Evolutionary conservation across 768 basidiomycete genomes (phyloP), one percentile per base, ranked within the genome.

Genomic region (Jaapia argillacea): DNA sequence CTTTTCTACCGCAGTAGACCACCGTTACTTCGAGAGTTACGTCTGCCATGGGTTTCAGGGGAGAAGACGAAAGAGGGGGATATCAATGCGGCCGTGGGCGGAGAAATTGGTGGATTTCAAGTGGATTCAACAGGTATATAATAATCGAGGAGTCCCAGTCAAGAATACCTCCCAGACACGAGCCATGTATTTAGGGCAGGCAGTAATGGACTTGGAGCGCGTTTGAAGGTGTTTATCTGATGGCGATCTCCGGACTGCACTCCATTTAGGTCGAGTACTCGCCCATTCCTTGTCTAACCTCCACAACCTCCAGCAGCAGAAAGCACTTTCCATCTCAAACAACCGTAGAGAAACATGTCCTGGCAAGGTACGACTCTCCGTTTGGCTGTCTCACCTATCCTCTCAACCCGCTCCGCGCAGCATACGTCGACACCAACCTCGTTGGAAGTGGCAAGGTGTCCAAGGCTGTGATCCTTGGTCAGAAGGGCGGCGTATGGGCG

Each of bases 371-470:
- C 26, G 36, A 6, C 12, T 21, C 23, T 31, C n/a, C 37, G 39
- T 23, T 40, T 44, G n/a, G 39, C 40, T 20, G 12, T 23, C 33
- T 36, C 33, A 41, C 25, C 40, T 44, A 26, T n/a, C 42, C 36
- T 12, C 28, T 4, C 13, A 14, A 14, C 27, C 36, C 6, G n/a
- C n/a, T n/a, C n/a, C 53, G 25, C 22, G 23, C 56, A 92, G 89
- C 72, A 48, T 88, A 89, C 66, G 84, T 91, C 62, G 85, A 92
- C 60, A 68, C 66, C 56, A 79, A 87, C 60, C 77, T 93, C 45
- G 60, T 93, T 53, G 85, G 77, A 26, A 79, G 66, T 48, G 78
- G 76, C 51, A 86, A 78, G 64, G 66, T 94, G 56, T n/a, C 66
- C 21, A 72, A 74, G 54, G 91, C 88, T 28, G 89, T 89, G 24